A percentile compares a stretch with the other conserved stretches of the same genome.
Evolutionary conservation across 2,329 filamentous ascomycete genomes (phyloP).

Genomic region (Alternaria brassicae): DNA sequence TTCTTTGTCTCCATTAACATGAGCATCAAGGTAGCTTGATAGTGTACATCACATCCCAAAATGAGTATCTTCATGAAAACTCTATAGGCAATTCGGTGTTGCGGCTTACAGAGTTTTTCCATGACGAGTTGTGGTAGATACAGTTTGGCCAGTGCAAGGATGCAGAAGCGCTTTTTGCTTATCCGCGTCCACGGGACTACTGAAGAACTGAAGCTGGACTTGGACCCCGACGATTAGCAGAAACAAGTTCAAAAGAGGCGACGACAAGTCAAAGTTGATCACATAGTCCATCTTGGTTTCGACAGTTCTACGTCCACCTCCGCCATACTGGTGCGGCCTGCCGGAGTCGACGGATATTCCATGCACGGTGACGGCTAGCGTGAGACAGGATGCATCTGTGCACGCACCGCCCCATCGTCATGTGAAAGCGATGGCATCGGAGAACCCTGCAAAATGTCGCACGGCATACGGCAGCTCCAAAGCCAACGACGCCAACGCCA

Average conservation of each 20-base stretch:
- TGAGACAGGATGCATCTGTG: constrained; percentile 5
- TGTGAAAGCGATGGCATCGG: constrained; percentile 19
- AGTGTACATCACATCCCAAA: neutral
- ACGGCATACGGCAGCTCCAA: constrained; percentile 20
- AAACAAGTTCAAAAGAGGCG: too few relatives aligned
- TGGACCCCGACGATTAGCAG: too few relatives aligned
- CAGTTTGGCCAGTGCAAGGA: neutral
- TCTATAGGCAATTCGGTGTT: neutral
- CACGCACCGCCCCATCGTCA: constrained; percentile 26
- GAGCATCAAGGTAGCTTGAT: neutral
- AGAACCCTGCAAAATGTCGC: constrained; percentile 27
- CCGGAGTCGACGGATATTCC: neutral
- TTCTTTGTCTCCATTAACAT: too few relatives aligned
- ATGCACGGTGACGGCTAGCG: constrained; percentile 29
- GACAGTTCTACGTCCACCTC: neutral
- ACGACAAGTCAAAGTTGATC: neutral
- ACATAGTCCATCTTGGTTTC: too few relatives aligned
- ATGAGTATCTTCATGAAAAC: neutral
- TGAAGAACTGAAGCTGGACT: too few relatives aligned
- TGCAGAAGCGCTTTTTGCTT: constrained; percentile 3
- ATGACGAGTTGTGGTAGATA: neutral
- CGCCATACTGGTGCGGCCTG: neutral
- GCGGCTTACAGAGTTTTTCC: neutral
- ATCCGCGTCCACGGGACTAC: neutral
- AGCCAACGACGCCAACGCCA: neutral